Percentiles rank a stretch among this genome's conserved stretches.
Evolutionary conservation across 1,284 basidiomycete genomes (phyloP).

Genomic region (Leucoagaricus sp.): DNA sequence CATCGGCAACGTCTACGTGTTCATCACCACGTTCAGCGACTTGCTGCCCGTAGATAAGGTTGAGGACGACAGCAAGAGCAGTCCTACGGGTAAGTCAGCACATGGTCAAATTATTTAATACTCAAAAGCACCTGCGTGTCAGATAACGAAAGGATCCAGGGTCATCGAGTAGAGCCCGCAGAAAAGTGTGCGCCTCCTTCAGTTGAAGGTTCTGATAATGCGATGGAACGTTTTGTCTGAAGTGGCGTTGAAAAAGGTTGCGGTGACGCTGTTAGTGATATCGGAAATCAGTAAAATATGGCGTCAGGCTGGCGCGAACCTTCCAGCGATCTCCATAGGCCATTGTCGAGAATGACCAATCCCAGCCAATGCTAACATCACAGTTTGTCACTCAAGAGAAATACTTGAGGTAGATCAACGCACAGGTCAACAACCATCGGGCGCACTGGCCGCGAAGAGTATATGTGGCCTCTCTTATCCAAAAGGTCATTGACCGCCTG

Average conservation of each 20-base stretch:
- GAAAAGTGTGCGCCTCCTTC: constrained; percentile 38
- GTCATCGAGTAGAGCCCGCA: constrained; percentile 34
- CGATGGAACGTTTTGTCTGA: constrained; percentile 32
- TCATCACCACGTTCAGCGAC: constrained; percentile 39
- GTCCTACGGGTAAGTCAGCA: constrained; percentile 22
- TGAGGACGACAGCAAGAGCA: constrained; percentile 40
- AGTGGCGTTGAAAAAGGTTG: constrained; percentile 46
- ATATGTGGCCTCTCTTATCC: constrained; percentile 43
- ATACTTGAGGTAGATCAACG: constrained; percentile 14
- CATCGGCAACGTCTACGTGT: constrained; percentile 45
- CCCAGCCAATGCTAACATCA: constrained; percentile 45
- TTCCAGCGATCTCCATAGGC: constrained; percentile 43
- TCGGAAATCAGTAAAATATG: background rate
- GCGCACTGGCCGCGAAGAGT: constrained; percentile 45
- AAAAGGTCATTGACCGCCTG: constrained; percentile 43
- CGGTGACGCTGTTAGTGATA: constrained; percentile 34
- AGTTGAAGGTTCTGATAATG: constrained; percentile 37
- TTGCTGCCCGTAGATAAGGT: constrained; percentile 40
- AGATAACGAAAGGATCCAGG: constrained; percentile 38
- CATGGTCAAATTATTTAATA: background rate
- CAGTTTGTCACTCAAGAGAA: background rate
- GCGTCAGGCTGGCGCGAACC: constrained; percentile 17
- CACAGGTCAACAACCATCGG: constrained; percentile 50
- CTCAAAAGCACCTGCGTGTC: constrained; percentile 31
- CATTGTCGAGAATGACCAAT: constrained; percentile 50